phyloP scores from a whole-genome alignment of 768 basidiomycete genomes.

The Termitomyces sp. region DNA sequence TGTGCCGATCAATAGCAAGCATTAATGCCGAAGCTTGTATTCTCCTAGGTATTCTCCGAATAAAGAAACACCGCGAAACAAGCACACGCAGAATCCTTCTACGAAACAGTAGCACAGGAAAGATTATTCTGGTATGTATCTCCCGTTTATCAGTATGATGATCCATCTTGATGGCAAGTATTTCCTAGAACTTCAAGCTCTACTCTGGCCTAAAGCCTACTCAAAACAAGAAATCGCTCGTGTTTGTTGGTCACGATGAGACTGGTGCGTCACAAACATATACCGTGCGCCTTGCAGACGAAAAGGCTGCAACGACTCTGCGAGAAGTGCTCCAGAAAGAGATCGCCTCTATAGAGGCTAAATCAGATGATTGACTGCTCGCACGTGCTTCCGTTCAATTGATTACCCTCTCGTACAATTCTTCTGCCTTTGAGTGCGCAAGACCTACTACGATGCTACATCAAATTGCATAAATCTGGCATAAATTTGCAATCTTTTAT shows the following conservation, averaged over 20 bases:
- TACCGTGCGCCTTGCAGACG: constrained; percentile 56
- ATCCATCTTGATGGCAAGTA: constrained; percentile 3
- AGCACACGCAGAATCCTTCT: constrained; percentile 57
- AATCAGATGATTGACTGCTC: constrained; percentile 22
- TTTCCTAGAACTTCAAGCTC: constrained; percentile 66
- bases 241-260: constrained; percentile 69
- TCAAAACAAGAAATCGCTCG: constrained; percentile 47
- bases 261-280: constrained; percentile 52
- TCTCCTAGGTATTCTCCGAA: constrained; percentile 53
- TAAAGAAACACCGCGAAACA: constrained; percentile 73
- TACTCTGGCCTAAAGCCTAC: constrained; percentile 55
- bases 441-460: constrained; percentile 1
- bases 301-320: constrained; percentile 52
- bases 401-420: background rate
- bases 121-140: constrained; percentile 63
- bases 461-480: constrained; percentile 3
- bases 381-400: background rate
- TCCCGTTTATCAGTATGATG: background rate
- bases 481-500: constrained; percentile 16
- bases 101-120: constrained; percentile 72
- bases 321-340: constrained; percentile 62
- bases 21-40: background rate
- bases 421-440: background rate
- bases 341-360: constrained; percentile 43
- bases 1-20: background rate